Evolutionary conservation across 164 flowering plant genomes (phyloP).

Genomic region (Berberis thunbergii): DNA sequence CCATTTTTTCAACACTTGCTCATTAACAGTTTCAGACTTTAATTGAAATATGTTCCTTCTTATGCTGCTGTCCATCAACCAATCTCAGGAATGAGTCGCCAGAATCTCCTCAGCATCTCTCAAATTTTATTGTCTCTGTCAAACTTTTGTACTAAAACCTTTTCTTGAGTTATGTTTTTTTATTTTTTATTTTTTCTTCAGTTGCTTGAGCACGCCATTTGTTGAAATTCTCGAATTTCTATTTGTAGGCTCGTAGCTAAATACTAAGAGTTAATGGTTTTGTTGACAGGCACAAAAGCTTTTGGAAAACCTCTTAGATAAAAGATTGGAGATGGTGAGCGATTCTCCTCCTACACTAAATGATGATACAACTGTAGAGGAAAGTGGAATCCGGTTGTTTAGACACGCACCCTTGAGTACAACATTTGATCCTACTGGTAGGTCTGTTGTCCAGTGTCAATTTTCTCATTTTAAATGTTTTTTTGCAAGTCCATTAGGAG

Average conservation of each 20-base stretch:
- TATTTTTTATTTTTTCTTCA: not conserved
- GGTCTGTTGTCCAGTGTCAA: not conserved
- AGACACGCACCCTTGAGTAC: slow-evolving; percentile 63
- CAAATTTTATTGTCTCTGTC: too few relatives aligned
- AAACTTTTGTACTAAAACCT: too few relatives aligned
- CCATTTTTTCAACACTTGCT: too few relatives aligned
- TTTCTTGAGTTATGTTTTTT: too few relatives aligned
- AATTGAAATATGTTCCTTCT: too few relatives aligned
- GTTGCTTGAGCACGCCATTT: not conserved
- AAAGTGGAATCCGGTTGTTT: slow-evolving; percentile 61
- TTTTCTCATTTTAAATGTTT: too few relatives aligned
- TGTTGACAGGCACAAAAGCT: slow-evolving; percentile 63
- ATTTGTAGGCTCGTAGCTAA: not conserved
- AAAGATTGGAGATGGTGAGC: slow-evolving; percentile 41
- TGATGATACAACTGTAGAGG: slow-evolving; percentile 18
- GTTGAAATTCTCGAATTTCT: not conserved
- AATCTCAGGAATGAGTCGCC: too few relatives aligned
- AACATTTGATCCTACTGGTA: slow-evolving; percentile 49
- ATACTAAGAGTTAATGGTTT: not conserved
- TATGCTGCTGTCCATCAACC: too few relatives aligned
- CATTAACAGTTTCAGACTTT: too few relatives aligned
- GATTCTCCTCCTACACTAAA: slow-evolving; percentile 15
- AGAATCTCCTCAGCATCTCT: too few relatives aligned
- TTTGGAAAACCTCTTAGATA: slow-evolving; percentile 63
- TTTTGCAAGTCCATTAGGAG: too few relatives aligned